phyloP scores from a whole-genome alignment of 768 basidiomycete species.

The Galerina sulciceps region DNA sequence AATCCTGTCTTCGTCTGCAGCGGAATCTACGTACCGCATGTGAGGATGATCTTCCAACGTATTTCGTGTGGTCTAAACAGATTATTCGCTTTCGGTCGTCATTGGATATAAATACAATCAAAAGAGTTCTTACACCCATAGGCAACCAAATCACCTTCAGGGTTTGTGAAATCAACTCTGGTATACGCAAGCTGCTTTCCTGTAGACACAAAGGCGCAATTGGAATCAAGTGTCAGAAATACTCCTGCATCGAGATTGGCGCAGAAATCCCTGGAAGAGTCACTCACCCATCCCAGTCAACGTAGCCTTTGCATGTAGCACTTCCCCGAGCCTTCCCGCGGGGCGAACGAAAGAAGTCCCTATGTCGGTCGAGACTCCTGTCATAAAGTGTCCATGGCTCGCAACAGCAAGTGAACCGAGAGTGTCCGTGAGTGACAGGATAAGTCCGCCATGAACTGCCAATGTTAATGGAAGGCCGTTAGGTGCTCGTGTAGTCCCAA shows the following conservation, averaged over 20 bases:
- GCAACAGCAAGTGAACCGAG: slow-evolving; percentile 86
- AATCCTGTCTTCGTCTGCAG: neutral
- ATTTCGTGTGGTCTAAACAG: slow-evolving; percentile 79
- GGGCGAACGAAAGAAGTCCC: slow-evolving; percentile 79
- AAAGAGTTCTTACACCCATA: slow-evolving; percentile 63
- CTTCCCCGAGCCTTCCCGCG: slow-evolving; percentile 72
- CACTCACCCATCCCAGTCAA: slow-evolving; percentile 71
- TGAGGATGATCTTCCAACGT: slow-evolving; percentile 70
- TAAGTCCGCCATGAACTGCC: slow-evolving; percentile 76
- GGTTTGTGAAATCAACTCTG: slow-evolving; percentile 72
- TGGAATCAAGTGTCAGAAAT: neutral
- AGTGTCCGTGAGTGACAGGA: slow-evolving; percentile 83
- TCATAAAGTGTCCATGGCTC: slow-evolving; percentile 83
- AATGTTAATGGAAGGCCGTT: slow-evolving; percentile 31
- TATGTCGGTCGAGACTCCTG: slow-evolving; percentile 86
- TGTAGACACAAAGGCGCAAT: slow-evolving; percentile 32
- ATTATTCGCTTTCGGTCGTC: neutral
- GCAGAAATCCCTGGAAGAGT: neutral
- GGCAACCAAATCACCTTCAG: slow-evolving; percentile 71
- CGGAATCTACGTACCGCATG: slow-evolving; percentile 38
- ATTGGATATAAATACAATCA: neutral
- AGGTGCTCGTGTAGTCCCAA: neutral
- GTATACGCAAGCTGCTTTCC: slow-evolving; percentile 84
- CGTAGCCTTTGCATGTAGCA: slow-evolving; percentile 63
- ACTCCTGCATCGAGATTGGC: no score